These are phyloP conservation scores for Zygoascus bituminiphila DNA, from an alignment of 805 yeast species.

Conservation along the genomic window DNA sequence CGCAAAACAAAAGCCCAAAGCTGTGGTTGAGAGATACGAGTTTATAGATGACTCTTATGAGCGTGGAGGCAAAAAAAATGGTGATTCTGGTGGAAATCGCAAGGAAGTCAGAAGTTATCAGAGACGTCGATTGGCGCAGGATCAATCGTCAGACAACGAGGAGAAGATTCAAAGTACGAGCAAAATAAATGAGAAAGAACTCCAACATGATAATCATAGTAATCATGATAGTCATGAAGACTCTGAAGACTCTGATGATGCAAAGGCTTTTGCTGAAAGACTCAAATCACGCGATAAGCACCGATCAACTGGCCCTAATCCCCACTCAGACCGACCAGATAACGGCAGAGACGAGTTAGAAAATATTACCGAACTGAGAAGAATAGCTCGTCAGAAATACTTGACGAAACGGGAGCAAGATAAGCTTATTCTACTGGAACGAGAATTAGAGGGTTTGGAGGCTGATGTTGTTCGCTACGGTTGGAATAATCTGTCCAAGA, in stretches of 20 bases:
- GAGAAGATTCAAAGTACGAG: neutral
- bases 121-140: constrained; percentile 12
- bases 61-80: neutral
- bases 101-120: neutral
- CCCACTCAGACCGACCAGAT: neutral
- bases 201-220: neutral
- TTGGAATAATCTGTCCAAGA: constrained; percentile 42
- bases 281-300: constrained; percentile 12
- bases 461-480: constrained; percentile 43
- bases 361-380: constrained; percentile 30
- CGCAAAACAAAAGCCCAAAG: neutral
- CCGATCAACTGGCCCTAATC: neutral
- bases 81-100: neutral
- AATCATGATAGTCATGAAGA: constrained; percentile 28
- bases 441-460: constrained; percentile 44
- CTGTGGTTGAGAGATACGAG: constrained; percentile 9
- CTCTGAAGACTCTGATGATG: constrained; percentile 31
- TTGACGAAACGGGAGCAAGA: constrained; percentile 42
- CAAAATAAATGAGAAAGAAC: neutral
- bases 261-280: constrained; percentile 28
- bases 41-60: constrained; percentile 9
- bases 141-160: neutral
- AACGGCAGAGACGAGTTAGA: neutral
- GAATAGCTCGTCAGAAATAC: constrained; percentile 43
- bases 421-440: constrained; percentile 35